phyloP scores from a whole-genome alignment of 1,284 basidiomycete species.

The Blastosporella zonata region DNA sequence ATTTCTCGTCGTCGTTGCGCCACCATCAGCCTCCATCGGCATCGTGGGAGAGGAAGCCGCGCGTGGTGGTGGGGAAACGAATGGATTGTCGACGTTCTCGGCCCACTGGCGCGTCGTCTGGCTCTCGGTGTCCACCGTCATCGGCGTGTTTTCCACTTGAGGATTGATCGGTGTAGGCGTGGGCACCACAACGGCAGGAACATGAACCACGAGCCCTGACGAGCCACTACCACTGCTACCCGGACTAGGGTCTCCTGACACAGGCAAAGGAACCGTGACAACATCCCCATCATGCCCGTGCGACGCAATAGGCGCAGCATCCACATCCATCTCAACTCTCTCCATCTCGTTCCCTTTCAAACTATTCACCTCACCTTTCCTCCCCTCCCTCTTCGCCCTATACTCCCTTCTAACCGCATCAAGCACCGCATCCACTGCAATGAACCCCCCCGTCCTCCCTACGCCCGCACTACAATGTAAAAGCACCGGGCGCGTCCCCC shows the following conservation, averaged over 20 bases:
- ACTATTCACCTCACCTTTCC: not conserved
- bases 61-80: not conserved
- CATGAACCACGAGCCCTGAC: conserved; percentile 24
- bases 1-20: not conserved
- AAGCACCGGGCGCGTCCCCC: conserved; percentile 51
- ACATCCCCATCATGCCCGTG: not conserved
- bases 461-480: conserved; percentile 90
- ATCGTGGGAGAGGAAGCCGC: not conserved
- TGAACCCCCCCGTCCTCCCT: conserved; percentile 89
- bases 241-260: not conserved
- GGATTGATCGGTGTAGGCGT: not conserved
- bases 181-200: conserved; percentile 20
- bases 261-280: conserved; percentile 9
- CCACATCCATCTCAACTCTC: conserved; percentile 9
- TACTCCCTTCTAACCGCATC: conserved; percentile 74
- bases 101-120: conserved; percentile 33
- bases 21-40: not conserved
- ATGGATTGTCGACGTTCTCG: conserved; percentile 24
- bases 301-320: no score
- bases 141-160: conserved; percentile 19
- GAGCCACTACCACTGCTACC: not conserved
- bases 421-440: conserved; percentile 83
- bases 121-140: conserved; percentile 26
- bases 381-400: conserved; percentile 25
- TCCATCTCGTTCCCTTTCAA: not conserved